These are phyloP conservation scores for Cyberlindnera amylophila DNA, from an alignment of 805 yeast genomes.

Conservation along the genomic window DNA sequence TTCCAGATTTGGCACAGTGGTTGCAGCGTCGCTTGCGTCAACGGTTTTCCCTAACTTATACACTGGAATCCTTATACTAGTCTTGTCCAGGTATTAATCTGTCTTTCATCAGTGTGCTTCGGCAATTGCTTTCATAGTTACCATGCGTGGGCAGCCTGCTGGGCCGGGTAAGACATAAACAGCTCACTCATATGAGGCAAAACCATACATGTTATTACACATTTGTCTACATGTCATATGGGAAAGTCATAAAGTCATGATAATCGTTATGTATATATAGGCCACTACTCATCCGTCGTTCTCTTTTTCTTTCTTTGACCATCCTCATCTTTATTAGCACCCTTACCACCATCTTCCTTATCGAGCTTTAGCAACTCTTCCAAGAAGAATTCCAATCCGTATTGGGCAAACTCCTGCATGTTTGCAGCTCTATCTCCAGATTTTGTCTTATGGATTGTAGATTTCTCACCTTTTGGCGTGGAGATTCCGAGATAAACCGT, in stretches of 20 bases:
- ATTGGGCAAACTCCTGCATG: conserved; percentile 71
- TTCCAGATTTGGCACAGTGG: conserved; percentile 9
- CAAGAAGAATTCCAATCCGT: conserved; percentile 59
- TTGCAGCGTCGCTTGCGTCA: conserved; percentile 3
- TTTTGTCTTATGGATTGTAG: conserved; percentile 44
- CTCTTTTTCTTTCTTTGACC: conserved; percentile 8
- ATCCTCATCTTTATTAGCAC: conserved; percentile 4
- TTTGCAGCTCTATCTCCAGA: conserved; percentile 53
- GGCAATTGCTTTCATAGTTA: too few species aligned
- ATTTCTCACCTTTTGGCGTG: conserved; percentile 57
- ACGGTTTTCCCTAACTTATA: too few species aligned
- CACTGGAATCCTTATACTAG: too few species aligned
- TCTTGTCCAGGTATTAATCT: too few species aligned
- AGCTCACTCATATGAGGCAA: too few species aligned
- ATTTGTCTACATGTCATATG: too few species aligned
- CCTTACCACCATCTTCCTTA: neutral
- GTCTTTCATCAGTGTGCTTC: too few species aligned
- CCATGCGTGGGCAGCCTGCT: too few species aligned
- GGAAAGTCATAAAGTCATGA: too few species aligned
- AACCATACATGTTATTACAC: too few species aligned
- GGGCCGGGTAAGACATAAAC: too few species aligned
- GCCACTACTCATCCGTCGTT: neutral
- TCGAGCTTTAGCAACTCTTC: conserved; percentile 37
- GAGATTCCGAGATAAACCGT: conserved; percentile 68
- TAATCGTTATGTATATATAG: too few species aligned